Conservation (phyloP, 495 filamentous ascomycete genomes). For the Achaetomiella virescens region DNA sequence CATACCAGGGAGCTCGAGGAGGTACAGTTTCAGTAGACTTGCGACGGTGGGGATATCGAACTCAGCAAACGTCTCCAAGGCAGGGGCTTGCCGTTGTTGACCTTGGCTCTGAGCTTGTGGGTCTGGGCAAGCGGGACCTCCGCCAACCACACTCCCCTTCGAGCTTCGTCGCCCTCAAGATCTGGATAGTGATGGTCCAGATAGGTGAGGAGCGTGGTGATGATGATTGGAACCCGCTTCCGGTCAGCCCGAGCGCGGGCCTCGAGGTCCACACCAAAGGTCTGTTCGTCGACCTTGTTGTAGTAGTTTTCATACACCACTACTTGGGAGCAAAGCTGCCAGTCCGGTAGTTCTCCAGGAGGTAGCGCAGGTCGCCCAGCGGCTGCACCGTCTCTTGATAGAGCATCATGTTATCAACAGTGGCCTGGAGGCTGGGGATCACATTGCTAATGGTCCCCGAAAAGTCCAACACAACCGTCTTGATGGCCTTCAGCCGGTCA, state of each 20-base stretch:
- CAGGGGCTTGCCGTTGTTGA: conserved; percentile 89
- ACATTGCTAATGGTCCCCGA: conserved; percentile 97
- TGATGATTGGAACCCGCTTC: conserved; percentile 88
- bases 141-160: conserved; percentile 86
- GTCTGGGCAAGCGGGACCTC: conserved; percentile 83
- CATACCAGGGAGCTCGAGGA: conserved; percentile 90
- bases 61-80: conserved; percentile 67
- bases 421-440: conserved; percentile 90
- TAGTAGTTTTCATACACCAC: conserved; percentile 98
- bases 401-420: conserved; percentile 96
- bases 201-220: conserved; percentile 89
- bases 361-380: conserved; percentile 80
- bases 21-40: conserved; percentile 88
- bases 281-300: conserved; percentile 94
- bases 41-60: conserved; percentile 93
- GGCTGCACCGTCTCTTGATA: conserved; percentile 98
- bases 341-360: conserved; percentile 97
- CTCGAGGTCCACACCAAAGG: conserved; percentile 95
- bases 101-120: conserved; percentile 69
- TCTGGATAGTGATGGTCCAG: conserved; percentile 96
- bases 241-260: conserved; percentile 85
- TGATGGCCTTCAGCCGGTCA: conserved; percentile 93
- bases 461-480: conserved; percentile 95
- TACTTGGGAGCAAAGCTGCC: conserved; percentile 90
- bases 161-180: conserved; percentile 91